Evolutionary conservation across 2,329 filamentous ascomycete species (phyloP), one percentile per base, ranked within the genome.

Genomic region (Trichocomaceae sp.): DNA sequence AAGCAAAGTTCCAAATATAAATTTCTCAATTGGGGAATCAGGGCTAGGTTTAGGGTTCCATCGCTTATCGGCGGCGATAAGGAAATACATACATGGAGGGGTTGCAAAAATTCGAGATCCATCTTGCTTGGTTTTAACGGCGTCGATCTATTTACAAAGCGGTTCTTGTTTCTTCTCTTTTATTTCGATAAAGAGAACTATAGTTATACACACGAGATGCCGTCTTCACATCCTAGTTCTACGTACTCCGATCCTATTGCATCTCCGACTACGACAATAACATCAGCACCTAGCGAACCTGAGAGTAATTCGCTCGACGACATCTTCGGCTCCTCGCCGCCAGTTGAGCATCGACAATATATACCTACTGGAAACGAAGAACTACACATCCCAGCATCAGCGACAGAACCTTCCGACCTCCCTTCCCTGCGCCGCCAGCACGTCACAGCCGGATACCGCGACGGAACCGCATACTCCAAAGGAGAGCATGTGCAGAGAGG

Each of bases 401-500:
- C 62, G n/a, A 23, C 52, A 23, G 66, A 81, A 54, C 77, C 79
- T 41, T 84, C 81, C n/a, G 90, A 95, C 63, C 80, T 93, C 50
- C 83, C 81, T 19, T 84, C 87, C 22, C 79, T 96, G 15, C 84
- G 87, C 63, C 80, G 83, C 42, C 84, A 87, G 54, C 90, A 96
- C 69, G 81, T 83, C 51, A 96, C 88, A 7, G 85, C 88, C 39
- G 93, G 93, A 19, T 97, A 97, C 72, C 86, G 92, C 57, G 91
- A 96, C 64, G 93, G 92, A 45, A 81, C 97, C 52, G 80, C 86
- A 0, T 76, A 76, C 2, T 87, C 87, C 31, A 97, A 97, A 69
- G 81, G 82, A 23, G 74, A 79, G 47, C 86, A 84, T 63, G 83
- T 96, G 23, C 93, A 99, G 72, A 78, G 79, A 13, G 92, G 92